A percentile compares a stretch with the other conserved stretches of the same genome.
Conservation (phyloP, 1,284 basidiomycete species). For the Ceratobasidium papillatum region DNA sequence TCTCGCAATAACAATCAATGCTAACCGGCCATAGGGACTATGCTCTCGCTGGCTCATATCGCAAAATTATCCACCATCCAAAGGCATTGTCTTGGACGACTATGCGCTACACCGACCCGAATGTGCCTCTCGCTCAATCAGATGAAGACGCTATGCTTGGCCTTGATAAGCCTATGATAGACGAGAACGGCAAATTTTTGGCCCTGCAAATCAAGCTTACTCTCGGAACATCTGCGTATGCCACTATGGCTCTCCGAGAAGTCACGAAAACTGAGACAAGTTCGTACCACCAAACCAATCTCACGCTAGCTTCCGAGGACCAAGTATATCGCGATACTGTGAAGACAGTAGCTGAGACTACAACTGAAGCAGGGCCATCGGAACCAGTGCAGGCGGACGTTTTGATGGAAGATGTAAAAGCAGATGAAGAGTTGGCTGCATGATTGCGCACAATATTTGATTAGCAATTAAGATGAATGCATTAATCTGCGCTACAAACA, state of each 20-base stretch:
- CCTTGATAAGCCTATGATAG: slow-evolving; percentile 72
- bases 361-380: background rate
- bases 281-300: slow-evolving; percentile 81
- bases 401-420: background rate
- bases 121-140: slow-evolving; percentile 88
- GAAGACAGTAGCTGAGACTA: background rate
- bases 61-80: slow-evolving; percentile 88
- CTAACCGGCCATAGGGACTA: slow-evolving; percentile 73
- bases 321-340: slow-evolving; percentile 56
- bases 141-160: slow-evolving; percentile 92
- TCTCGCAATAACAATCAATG: background rate
- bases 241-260: slow-evolving; percentile 94
- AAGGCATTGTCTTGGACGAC: slow-evolving; percentile 81
- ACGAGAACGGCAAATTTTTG: slow-evolving; percentile 79
- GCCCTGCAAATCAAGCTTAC: slow-evolving; percentile 84
- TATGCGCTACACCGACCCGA: slow-evolving; percentile 91
- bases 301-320: slow-evolving; percentile 85
- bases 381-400: slow-evolving; percentile 2
- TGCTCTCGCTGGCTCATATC: slow-evolving; percentile 90
- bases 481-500: slow-evolving; percentile 28
- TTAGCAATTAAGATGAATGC: slow-evolving; percentile 13
- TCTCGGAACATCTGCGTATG: slow-evolving; percentile 88
- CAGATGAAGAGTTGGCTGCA: background rate
- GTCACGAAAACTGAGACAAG: slow-evolving; percentile 93
- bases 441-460: background rate